phyloP scores from a whole-genome alignment of 1,139 yeast genomes.

The Diutina siamensis region DNA sequence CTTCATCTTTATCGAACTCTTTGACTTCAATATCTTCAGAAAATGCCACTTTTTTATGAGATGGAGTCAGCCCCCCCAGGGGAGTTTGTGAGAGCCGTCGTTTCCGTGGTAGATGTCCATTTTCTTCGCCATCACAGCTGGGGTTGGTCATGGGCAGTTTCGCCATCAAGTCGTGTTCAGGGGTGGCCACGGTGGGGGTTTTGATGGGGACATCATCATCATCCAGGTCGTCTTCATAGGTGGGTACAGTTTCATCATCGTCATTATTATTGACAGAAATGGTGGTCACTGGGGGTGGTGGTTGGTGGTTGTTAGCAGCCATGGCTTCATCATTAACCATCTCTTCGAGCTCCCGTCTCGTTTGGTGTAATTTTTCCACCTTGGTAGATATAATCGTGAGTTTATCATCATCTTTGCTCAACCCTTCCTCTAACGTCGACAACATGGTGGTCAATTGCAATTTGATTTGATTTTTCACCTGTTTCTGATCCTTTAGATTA shows the following conservation, averaged over 20 bases:
- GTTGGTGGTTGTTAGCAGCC: neutral
- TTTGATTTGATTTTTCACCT: slow-evolving; percentile 28
- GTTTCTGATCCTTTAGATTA: slow-evolving; percentile 27
- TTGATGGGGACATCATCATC: slow-evolving; percentile 8
- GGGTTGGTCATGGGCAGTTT: neutral
- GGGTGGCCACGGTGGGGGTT: neutral
- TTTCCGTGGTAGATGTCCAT: slow-evolving; percentile 11
- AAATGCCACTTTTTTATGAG: slow-evolving; percentile 30
- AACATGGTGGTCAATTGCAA: slow-evolving; percentile 32
- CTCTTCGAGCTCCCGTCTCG: slow-evolving; percentile 34
- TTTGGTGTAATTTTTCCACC: slow-evolving; percentile 22
- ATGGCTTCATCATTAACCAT: slow-evolving; percentile 22
- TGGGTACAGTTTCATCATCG: slow-evolving; percentile 18
- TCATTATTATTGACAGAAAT: slow-evolving; percentile 9
- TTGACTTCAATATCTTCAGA: slow-evolving; percentile 35
- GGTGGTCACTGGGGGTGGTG: slow-evolving; percentile 8
- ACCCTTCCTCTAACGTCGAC: slow-evolving; percentile 28
- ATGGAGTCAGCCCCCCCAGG: slow-evolving; percentile 8
- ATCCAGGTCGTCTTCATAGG: slow-evolving; percentile 16
- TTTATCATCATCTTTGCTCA: slow-evolving; percentile 34
- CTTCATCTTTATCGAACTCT: slow-evolving; percentile 28
- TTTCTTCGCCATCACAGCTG: slow-evolving; percentile 1
- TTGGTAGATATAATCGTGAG: slow-evolving; percentile 30
- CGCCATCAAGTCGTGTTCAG: neutral
- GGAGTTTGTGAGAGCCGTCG: slow-evolving; percentile 5